Base-by-base conservation (phyloP, 495 filamentous ascomycete genomes). In the Opeltia flavorubescens region DNA sequence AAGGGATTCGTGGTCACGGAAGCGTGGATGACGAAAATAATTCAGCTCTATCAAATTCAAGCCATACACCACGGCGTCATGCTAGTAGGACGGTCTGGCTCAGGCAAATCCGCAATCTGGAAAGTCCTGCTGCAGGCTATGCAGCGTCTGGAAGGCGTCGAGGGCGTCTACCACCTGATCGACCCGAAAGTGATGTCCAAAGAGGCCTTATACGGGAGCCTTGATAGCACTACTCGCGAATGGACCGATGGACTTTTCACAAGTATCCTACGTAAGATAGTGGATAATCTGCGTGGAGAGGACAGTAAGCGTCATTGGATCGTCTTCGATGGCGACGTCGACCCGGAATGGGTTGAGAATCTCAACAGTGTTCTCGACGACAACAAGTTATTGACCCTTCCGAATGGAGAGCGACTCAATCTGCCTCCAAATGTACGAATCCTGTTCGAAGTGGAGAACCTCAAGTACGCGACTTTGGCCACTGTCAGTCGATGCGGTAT, bases 141-240 rank as follows among this genome's bases (percentile, higher is more conserved):
- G 52, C 89, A 95, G 58, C 77, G 82, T 42, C 80, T 91, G 24
- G 89, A 99, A 61, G 80, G 80, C 17, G 73, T 91, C 24, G 91
- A 99, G 65, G 89, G 93, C 29, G 86, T 96, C 27, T 93, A 78
- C 55, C 93, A 99, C 56, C 84, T 96, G 53, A 99, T 99, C 52
- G 91, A 99, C 62, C 89, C 89, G 20, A 99, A 99, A 66, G 93
- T 99, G 59, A 99, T 99, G 93, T 94, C 89, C 28, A 99, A 99
- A 65, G 91, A 99, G 63, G 81, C 81, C 4, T 72, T 99, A 4
- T 99, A 96, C 57, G 91, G 91, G 58, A 95, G 76, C 53, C 71
- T 99, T 26, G 91, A 99, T 62, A 89, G 84, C 38, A 99, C 91
- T 9, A 99, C 91, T 3, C 74, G 91, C 54, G 91, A 99, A 64